Evolutionary conservation across 129 eudicot genomes (phyloP), one percentile per base, ranked within the genome.

Genomic region (Helichrysum umbraculigerum): DNA sequence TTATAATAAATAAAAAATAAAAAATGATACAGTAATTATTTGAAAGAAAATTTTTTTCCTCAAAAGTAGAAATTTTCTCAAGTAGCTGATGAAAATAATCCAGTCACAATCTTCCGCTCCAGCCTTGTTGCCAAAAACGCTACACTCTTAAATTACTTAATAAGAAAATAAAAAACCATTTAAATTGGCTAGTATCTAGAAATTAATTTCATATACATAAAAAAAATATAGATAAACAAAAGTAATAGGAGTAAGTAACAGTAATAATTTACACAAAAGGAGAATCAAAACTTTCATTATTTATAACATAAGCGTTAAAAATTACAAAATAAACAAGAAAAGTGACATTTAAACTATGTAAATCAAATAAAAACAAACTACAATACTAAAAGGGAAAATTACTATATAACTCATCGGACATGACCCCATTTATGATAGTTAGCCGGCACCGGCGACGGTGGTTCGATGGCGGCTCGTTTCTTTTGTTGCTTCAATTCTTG

Each of bases 401-500:
- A 25, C 28, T 25, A 25, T 6, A 59, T 25, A 33, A 50, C 75
- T 70, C 54, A 81, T 65, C 81, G 81, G 75, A 79, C 56, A 63
- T 58, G 30, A 64, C 81, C 86, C 86, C 89, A 83, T 50, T 34
- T 70, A 4, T 63, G 81, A 65, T 61, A 79, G 0, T 76, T 78
- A 3, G 83, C 77, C 30, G 88, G 87, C 29, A 83, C 21, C 17
- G 84, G 80, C 14, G 91, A 86, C 16, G 88, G 90, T 10, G 89
- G 87, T 37, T 88, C 94, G 4, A 84, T 29, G 34, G 72, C 83
- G n/a, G 87, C 84, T 21, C 79, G 71, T 66, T 77, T 84, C 85
- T 79, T 87, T 57, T 92, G 87, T 44, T 83, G 79, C 79, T 74
- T 86, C 81, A 89, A 87, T 4, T 86, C 87, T 20, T 71, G 86